These are phyloP conservation scores for Colletotrichum echinochloae DNA, from an alignment of 2,329 filamentous ascomycete species.

Conservation along the genomic window DNA sequence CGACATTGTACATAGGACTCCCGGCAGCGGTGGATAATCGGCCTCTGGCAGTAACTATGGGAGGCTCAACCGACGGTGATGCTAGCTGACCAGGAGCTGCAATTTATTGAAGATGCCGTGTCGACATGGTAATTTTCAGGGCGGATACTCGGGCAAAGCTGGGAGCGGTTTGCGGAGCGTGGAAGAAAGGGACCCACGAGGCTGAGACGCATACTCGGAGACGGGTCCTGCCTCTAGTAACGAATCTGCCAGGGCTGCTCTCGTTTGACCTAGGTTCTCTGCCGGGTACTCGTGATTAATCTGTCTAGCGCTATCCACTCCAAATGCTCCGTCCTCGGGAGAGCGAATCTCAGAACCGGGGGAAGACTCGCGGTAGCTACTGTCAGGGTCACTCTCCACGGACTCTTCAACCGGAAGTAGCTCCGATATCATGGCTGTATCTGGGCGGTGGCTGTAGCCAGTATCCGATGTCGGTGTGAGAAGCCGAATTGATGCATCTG, in stretches of 20 bases:
- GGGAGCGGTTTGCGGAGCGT: conserved; percentile 57
- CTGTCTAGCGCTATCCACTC: not conserved
- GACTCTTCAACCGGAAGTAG: not conserved
- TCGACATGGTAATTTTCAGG: not conserved
- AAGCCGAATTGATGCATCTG: not conserved
- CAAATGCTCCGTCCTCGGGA: not conserved
- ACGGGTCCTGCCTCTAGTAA: conserved; percentile 11
- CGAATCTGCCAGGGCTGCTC: not conserved
- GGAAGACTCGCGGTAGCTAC: conserved; percentile 3
- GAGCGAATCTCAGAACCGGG: not conserved
- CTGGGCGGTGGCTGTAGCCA: not conserved
- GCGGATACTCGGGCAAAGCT: conserved; percentile 52
- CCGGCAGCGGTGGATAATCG: no score
- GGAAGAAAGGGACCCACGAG: conserved; percentile 4
- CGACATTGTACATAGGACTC: not conserved
- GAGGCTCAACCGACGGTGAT: no score
- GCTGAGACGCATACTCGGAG: conserved; percentile 30
- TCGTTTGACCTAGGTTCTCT: not conserved
- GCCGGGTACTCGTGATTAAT: not conserved
- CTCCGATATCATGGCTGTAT: not conserved
- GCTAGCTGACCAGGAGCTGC: not conserved
- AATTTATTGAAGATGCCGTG: not conserved
- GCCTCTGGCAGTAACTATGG: not conserved
- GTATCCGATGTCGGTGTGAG: conserved; percentile 22
- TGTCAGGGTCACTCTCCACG: not conserved